A percentile compares a stretch with the other conserved stretches of the same genome.
These are phyloP conservation scores for Boletus eberwhitei DNA, from an alignment of 768 basidiomycete genomes.

Conservation along the genomic window DNA sequence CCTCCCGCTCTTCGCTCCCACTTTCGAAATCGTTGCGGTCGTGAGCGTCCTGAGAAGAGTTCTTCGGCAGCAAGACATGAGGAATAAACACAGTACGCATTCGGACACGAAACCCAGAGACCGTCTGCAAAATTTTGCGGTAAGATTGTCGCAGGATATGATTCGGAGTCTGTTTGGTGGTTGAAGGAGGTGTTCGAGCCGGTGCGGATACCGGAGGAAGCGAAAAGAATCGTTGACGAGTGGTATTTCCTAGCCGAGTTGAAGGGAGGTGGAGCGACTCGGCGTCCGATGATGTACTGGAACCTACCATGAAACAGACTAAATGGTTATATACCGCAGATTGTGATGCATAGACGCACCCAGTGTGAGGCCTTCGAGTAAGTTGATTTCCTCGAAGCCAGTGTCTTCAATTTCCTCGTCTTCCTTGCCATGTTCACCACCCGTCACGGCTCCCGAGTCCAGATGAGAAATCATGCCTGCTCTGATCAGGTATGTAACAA, in stretches of 20 bases:
- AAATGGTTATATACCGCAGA: background rate
- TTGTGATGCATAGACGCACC: conserved; percentile 40
- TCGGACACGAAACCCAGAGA: conserved; percentile 82
- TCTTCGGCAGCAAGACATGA: conserved; percentile 64
- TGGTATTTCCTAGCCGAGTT: conserved; percentile 63
- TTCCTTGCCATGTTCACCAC: conserved; percentile 20
- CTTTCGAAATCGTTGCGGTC: conserved; percentile 41
- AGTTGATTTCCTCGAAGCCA: conserved; percentile 64
- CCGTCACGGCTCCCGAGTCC: conserved; percentile 1
- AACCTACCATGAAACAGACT: conserved; percentile 33
- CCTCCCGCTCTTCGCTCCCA: conserved; percentile 47
- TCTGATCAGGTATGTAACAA: conserved; percentile 28
- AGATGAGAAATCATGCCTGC: conserved; percentile 15
- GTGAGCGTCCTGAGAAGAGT: conserved; percentile 27
- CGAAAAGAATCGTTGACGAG: conserved; percentile 65
- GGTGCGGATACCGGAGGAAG: conserved; percentile 50
- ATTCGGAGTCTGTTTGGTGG: conserved; percentile 44
- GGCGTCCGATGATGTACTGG: conserved; percentile 39
- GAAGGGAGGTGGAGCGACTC: conserved; percentile 55
- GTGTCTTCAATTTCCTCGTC: conserved; percentile 40
- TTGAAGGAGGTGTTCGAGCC: conserved; percentile 43
- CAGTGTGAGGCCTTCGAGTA: conserved; percentile 62
- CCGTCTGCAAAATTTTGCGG: conserved; percentile 71
- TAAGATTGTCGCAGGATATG: conserved; percentile 84
- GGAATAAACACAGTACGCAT: conserved; percentile 96